Evolutionary conservation across 306 rosid species (phyloP).

Genomic region (Rosa rugosa): DNA sequence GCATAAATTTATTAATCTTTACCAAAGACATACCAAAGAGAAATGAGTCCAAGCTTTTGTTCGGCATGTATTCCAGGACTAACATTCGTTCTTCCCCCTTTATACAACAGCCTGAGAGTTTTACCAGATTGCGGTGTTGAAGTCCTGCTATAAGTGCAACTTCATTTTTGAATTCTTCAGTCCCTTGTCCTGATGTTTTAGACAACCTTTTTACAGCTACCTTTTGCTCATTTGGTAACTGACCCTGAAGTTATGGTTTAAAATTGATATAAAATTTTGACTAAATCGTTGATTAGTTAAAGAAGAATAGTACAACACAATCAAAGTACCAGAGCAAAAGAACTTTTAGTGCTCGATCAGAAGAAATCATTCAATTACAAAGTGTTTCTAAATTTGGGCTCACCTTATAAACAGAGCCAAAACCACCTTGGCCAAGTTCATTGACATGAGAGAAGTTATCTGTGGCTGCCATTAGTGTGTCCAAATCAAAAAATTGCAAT

Average conservation of each 20-base stretch:
- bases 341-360: neutral
- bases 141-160: conserved; percentile 54
- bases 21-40: too few relatives aligned
- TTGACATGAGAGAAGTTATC: conserved; percentile 5
- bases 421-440: conserved; percentile 23
- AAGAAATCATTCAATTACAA: neutral
- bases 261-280: neutral
- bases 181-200: conserved; percentile 52
- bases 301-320: neutral
- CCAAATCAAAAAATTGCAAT: conserved; percentile 6
- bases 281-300: neutral
- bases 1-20: too few relatives aligned
- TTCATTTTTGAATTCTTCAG: conserved; percentile 57
- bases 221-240: conserved; percentile 5
- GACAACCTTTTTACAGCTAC: conserved; percentile 51
- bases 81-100: conserved; percentile 47
- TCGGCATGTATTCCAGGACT: too few relatives aligned
- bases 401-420: conserved; percentile 27
- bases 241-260: conserved; percentile 14
- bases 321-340: neutral
- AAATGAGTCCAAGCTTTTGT: too few relatives aligned
- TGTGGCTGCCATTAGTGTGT: conserved; percentile 16
- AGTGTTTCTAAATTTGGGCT: neutral
- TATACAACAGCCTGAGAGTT: conserved; percentile 53
- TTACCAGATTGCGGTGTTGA: conserved; percentile 62